Percentiles rank a stretch among this genome's conserved stretches.
Conservation (phyloP, 805 yeast genomes). For the Monosporozyma servazzii region DNA sequence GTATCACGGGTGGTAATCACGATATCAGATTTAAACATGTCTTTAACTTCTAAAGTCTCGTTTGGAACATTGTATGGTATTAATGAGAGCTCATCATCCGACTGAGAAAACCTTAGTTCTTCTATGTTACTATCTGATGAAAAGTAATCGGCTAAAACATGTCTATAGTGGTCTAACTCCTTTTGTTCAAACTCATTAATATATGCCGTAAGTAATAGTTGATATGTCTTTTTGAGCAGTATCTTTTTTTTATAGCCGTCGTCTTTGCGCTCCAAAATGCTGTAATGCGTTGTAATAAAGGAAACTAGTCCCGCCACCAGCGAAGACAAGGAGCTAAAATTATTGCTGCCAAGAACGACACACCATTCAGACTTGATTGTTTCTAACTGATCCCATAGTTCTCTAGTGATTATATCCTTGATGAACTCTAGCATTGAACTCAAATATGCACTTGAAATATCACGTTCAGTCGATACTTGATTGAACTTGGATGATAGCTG, state of each 20-base stretch:
- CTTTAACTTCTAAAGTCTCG: constrained; percentile 45
- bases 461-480: not conserved
- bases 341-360: not conserved
- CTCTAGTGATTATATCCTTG: not conserved
- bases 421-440: not conserved
- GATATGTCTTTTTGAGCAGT: not conserved
- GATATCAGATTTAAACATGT: constrained; percentile 49
- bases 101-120: not conserved
- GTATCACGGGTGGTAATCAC: constrained; percentile 80
- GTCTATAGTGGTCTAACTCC: too few species aligned
- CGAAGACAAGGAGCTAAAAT: not conserved
- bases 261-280: not conserved
- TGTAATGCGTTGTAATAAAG: not conserved
- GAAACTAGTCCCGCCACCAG: not conserved
- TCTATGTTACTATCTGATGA: too few species aligned
- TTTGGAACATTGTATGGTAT: constrained; percentile 14
- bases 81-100: not conserved
- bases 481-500: not conserved
- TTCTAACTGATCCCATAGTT: not conserved
- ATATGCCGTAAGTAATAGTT: not conserved
- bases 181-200: not conserved
- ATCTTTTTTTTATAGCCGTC: not conserved
- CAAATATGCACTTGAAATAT: not conserved
- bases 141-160: not conserved
- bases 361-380: not conserved